Conservation (phyloP, 2,329 filamentous ascomycete species). For the Cladorrhinum sp. region DNA sequence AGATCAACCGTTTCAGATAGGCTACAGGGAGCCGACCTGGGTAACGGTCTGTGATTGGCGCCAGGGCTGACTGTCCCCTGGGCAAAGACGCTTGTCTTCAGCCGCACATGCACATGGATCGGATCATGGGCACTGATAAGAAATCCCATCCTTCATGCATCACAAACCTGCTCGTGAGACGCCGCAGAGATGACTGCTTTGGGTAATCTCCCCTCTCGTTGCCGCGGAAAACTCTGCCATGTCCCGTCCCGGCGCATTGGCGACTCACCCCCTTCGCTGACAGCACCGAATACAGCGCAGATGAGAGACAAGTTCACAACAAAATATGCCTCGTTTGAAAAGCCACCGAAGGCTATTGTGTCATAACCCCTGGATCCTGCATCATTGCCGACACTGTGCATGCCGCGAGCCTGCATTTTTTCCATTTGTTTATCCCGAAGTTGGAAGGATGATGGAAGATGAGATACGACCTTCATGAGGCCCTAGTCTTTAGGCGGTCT, state of each 20-base stretch:
- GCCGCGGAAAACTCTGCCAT: constrained; percentile 4
- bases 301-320: too few relatives aligned
- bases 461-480: background rate
- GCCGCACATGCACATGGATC: background rate
- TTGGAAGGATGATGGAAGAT: background rate
- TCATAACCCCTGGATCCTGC: constrained; percentile 15
- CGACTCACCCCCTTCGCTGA: background rate
- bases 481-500: background rate
- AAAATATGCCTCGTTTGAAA: constrained; percentile 13
- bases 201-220: constrained; percentile 1
- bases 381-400: background rate
- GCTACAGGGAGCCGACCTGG: background rate
- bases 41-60: background rate
- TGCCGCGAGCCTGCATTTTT: background rate
- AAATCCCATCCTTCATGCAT: constrained; percentile 1
- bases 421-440: background rate
- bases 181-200: constrained; percentile 17
- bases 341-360: background rate
- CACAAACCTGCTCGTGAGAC: constrained; percentile 1
- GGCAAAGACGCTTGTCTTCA: background rate
- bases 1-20: constrained; percentile 8
- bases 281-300: background rate
- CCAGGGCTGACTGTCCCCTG: constrained; percentile 2
- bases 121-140: background rate
- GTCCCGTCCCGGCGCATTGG: constrained; percentile 9